phyloP scores from a whole-genome alignment of 768 basidiomycete species.

The Flagelloscypha sp. region DNA sequence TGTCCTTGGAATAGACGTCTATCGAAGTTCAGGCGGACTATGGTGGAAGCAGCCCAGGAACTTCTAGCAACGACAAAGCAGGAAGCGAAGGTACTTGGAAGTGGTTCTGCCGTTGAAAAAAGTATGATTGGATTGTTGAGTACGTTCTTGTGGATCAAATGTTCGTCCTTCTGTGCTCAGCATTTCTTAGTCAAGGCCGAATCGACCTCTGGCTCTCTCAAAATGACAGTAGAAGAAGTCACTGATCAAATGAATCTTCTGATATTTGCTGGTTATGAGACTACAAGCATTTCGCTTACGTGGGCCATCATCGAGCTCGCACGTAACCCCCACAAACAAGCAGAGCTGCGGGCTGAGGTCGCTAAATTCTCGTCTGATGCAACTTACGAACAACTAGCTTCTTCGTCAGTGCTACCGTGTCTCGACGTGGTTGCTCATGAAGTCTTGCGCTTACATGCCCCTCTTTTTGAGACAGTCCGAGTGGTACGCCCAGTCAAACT shows the following conservation, averaged over 20 bases:
- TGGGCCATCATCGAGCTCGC: slow-evolving; percentile 31
- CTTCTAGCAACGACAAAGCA: slow-evolving; percentile 9
- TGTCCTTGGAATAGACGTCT: slow-evolving; percentile 6
- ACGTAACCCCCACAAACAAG: slow-evolving; percentile 21
- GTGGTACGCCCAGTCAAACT: slow-evolving; percentile 31
- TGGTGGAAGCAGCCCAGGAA: slow-evolving; percentile 10
- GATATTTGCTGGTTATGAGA: slow-evolving; percentile 32
- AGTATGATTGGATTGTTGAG: slow-evolving; percentile 11
- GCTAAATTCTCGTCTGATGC: slow-evolving; percentile 12
- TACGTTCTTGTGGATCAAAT: slow-evolving; percentile 1
- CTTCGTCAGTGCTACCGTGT: slow-evolving; percentile 16
- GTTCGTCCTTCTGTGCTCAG: background rate
- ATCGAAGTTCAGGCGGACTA: slow-evolving; percentile 1
- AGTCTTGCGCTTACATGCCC: slow-evolving; percentile 32
- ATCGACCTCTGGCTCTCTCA: slow-evolving; percentile 19
- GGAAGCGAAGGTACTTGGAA: slow-evolving; percentile 7
- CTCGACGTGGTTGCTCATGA: slow-evolving; percentile 32
- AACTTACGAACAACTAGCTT: slow-evolving; percentile 18
- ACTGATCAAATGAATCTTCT: slow-evolving; percentile 28
- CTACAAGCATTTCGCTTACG: slow-evolving; percentile 13
- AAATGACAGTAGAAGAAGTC: slow-evolving; percentile 20
- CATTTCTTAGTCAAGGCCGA: slow-evolving; percentile 27
- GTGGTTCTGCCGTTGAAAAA: slow-evolving; percentile 8
- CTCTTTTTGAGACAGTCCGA: slow-evolving; percentile 25
- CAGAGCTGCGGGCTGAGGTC: slow-evolving; percentile 24